Conservation (phyloP, 495 filamentous ascomycete genomes). For the Penicillium argentinense region DNA sequence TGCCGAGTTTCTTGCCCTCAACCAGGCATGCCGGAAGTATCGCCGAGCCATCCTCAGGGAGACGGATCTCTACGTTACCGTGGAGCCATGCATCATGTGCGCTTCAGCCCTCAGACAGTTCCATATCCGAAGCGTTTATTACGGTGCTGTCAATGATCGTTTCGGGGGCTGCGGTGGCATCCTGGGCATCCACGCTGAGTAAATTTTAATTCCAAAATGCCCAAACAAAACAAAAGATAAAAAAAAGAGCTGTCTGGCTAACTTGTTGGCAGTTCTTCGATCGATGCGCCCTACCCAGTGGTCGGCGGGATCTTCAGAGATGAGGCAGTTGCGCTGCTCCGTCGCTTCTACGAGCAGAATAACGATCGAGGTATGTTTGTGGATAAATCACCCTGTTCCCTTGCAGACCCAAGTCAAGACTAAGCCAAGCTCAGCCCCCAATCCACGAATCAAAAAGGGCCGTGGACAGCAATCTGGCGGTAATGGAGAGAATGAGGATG, state of each 20-base stretch:
- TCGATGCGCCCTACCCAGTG: conserved; percentile 74
- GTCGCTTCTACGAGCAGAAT: conserved; percentile 95
- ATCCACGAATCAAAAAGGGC: conserved; percentile 57
- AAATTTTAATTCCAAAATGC: conserved; percentile 13
- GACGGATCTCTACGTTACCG: conserved; percentile 89
- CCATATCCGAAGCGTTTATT: conserved; percentile 79
- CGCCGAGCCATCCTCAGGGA: conserved; percentile 61
- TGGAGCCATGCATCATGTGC: conserved; percentile 98
- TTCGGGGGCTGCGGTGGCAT: conserved; percentile 96
- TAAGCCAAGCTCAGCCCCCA: conserved; percentile 49
- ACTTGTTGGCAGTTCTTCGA: conserved; percentile 39
- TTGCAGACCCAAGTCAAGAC: not conserved
- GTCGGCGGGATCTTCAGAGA: conserved; percentile 81
- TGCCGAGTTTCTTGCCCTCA: conserved; percentile 88
- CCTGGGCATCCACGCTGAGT: conserved; percentile 79
- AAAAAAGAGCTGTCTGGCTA: conserved; percentile 1
- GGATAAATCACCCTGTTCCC: too few species aligned
- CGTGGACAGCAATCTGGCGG: too few species aligned
- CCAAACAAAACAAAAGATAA: too few species aligned
- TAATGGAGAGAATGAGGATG: conserved; percentile 19
- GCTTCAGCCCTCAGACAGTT: conserved; percentile 88
- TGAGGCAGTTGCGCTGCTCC: conserved; percentile 85
- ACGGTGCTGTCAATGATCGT: conserved; percentile 91
- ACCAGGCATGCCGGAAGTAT: conserved; percentile 55
- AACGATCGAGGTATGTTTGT: conserved; percentile 75